Conservation (phyloP, 495 filamentous ascomycete genomes). For the Hypoxylon cercidicola region DNA sequence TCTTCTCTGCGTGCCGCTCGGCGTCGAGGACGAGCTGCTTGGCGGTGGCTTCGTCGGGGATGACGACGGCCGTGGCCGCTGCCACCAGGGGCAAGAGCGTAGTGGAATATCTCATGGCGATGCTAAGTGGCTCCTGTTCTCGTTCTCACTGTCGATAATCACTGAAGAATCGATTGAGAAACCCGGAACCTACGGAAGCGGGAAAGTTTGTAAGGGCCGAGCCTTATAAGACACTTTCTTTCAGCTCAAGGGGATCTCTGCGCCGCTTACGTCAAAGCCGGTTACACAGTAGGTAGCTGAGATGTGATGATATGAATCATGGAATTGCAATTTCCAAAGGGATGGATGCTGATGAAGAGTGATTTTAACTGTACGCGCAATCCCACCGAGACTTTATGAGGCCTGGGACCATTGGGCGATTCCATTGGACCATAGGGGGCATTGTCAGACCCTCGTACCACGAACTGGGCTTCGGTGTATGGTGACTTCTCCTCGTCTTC, state of each 20-base stretch:
- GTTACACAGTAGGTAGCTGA: background rate
- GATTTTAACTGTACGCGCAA: slow-evolving; percentile 5
- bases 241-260: slow-evolving; percentile 5
- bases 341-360: background rate
- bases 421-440: slow-evolving; percentile 13
- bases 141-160: background rate
- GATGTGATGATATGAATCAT: slow-evolving; percentile 1
- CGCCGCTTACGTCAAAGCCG: slow-evolving; percentile 28
- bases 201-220: slow-evolving; percentile 7
- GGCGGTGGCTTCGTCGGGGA: slow-evolving; percentile 64
- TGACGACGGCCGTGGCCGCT: slow-evolving; percentile 66
- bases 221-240: slow-evolving; percentile 23
- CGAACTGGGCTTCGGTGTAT: slow-evolving; percentile 6
- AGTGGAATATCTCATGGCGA: slow-evolving; percentile 53
- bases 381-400: background rate
- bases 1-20: slow-evolving; percentile 36
- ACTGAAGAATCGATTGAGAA: background rate
- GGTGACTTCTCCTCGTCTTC: slow-evolving; percentile 37
- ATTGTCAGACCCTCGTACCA: slow-evolving; percentile 1
- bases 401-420: background rate
- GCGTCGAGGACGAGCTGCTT: slow-evolving; percentile 44
- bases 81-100: slow-evolving; percentile 63
- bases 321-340: slow-evolving; percentile 17
- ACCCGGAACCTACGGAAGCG: slow-evolving; percentile 34
- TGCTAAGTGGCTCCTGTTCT: background rate